Base-by-base conservation (phyloP, 1,284 basidiomycete genomes). In the Rhodotorula sp. region DNA sequence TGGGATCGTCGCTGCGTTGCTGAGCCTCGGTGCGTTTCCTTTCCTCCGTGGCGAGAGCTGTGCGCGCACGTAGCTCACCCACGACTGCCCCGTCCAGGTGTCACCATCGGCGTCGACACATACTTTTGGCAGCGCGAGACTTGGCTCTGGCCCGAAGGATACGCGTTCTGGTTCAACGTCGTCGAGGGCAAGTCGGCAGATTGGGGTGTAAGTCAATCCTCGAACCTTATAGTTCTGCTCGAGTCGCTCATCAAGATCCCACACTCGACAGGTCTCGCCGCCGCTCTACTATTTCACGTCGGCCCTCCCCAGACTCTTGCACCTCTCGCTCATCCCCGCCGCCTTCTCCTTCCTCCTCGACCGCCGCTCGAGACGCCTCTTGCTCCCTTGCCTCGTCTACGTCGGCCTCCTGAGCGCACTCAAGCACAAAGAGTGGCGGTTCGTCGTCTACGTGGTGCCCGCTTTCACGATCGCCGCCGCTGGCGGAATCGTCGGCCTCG, bases 401-500 rank as follows among this genome's bases (percentile, higher is more conserved):
- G 79, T 95, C 1, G 81, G 76, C 0, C 80, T 89, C 0, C 86
- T 99, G 77, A 94, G 92, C 78, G 82, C 80, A 26, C 83, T 98
- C 0, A 89, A 87, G 31, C 81, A 81, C 73, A 82, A 86, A 79
- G 97, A 99, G 81, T 98, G 95, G 95, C 86, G 95, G 6, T 99
- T 99, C 81, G 85, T 97, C 71, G 85, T 94, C 10, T 98, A 98
- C 79, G 85, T 88, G 18, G 85, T 97, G 0, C 94, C 95, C 0
- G 79, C 88, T 0, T 84, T 93, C 80, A 97, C 97, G 77, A 82
- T 93, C 5, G 85, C 90, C 2, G 91, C 90, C 0, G 89, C 93
- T 0, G 80, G 88, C 23, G 89, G 87, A 2, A 84, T 87, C 0
- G 79, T 81, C 14, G 86, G 83, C 80, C 78, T 92, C 88, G 91